Evolutionary conservation across 2,329 filamentous ascomycete genomes (phyloP), one percentile per base, ranked within the genome.

Genomic region (Neopestalotiopsis rosae): DNA sequence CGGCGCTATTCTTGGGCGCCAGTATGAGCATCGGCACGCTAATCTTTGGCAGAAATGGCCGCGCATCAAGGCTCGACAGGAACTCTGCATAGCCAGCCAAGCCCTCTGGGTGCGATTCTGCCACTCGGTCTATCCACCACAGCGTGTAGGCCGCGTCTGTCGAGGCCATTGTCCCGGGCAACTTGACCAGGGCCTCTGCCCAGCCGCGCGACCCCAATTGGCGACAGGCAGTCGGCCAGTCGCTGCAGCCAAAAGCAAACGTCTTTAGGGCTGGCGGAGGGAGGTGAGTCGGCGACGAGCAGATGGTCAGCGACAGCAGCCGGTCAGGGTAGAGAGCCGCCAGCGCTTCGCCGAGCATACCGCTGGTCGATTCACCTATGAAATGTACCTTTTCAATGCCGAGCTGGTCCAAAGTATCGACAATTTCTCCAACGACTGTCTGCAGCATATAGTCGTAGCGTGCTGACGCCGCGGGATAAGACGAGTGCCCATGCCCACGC

Each of bases 201-300:
- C 61, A 64, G 20, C 61, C 61, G 20, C 61, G 61, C 12, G 61
- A 7, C 6, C 61, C 61, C 13, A 64, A 38, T 6, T 20, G 34
- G 17, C 61, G 34, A n/a, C n/a, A 28, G 7, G 61, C 61, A 2
- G 61, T 64, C 34, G 61, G 61, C 61, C 61, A 64, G 40, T 42
- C 32, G 17, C 20, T 17, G 13, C n/a, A 24, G 40, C 61, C 61
- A 64, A 64, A 64, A 17, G 61, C 61, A 24, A 64, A 49, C 7
- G 20, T 20, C 12, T 64, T 17, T 10, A 45, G 17, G 13, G 34
- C 61, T 12, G 17, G 34, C 14, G 17, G 61, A 49, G 61, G 61
- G 12, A 64, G 40, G 61, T 64, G 24, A 32, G 40, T 64, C 38
- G 61, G 61, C n/a, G 61, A 64, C 17, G 61, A 64, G 61, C 61